These are phyloP conservation scores for Candida tibetensis DNA, from an alignment of 805 yeast species.

Conservation along the genomic window DNA sequence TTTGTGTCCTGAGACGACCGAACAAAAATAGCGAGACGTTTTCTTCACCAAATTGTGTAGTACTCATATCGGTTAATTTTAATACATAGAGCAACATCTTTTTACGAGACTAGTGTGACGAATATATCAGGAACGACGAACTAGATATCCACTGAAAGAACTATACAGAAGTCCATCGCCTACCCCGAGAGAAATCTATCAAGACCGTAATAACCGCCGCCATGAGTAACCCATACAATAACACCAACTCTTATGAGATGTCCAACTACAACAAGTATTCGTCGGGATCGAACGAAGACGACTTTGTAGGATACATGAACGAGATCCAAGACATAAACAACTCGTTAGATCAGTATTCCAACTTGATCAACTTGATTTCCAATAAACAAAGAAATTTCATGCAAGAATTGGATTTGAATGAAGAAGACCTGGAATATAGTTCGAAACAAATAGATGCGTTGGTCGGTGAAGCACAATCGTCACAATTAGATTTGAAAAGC, in stretches of 20 bases:
- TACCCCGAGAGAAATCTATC: no score
- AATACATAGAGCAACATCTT: no score
- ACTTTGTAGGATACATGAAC: conserved; percentile 44
- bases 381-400: conserved; percentile 40
- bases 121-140: no score
- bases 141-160: no score
- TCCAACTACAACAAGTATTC: conserved; percentile 22
- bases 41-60: no score
- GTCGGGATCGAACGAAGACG: conserved; percentile 31
- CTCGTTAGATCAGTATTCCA: conserved; percentile 40
- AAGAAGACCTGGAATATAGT: conserved; percentile 53
- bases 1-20: no score
- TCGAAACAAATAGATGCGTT: conserved; percentile 76
- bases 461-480: conserved; percentile 72
- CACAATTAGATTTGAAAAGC: conserved; percentile 71
- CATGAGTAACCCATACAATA: conserved; percentile 39
- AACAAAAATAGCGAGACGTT: no score
- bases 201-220: no score
- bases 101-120: no score
- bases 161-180: no score
- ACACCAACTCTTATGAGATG: conserved; percentile 27
- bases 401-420: conserved; percentile 40
- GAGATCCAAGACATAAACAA: conserved; percentile 44
- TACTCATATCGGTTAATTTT: no score
- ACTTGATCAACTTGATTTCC: conserved; percentile 37